Evolutionary conservation across 73 alveolate genomes (phyloP).

Genomic region (Vitrella brassicaformis): DNA sequence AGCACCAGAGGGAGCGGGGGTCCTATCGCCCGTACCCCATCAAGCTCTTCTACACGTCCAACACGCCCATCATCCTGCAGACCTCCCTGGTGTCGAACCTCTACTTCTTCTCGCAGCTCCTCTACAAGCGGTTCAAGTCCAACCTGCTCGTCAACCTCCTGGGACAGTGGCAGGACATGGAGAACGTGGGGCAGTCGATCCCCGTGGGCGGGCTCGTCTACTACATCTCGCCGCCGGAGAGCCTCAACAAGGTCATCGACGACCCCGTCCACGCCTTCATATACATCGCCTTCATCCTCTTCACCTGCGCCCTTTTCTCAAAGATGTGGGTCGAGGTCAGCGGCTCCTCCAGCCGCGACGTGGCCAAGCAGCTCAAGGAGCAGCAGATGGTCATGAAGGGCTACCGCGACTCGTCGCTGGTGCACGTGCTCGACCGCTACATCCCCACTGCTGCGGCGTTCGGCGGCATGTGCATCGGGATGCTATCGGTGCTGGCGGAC

Average conservation of each 20-base stretch:
- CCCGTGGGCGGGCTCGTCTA: constrained; percentile 93
- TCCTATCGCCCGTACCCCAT: constrained; percentile 86
- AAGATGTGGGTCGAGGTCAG: constrained; percentile 40
- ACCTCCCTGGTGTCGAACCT: constrained; percentile 97
- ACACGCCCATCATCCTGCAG: constrained; percentile 96
- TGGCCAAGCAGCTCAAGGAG: constrained; percentile 96
- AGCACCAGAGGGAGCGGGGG: constrained; percentile 63
- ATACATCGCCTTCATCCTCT: constrained; percentile 85
- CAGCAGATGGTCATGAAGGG: constrained; percentile 93
- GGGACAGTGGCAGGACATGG: constrained; percentile 86
- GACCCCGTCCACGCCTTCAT: constrained; percentile 94
- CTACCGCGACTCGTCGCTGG: constrained; percentile 71
- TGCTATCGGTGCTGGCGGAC: constrained; percentile 91
- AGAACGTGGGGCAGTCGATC: constrained; percentile 33
- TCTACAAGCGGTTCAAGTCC: constrained; percentile 89
- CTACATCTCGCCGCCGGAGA: constrained; percentile 94
- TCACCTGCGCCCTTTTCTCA: constrained; percentile 94
- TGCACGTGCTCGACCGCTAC: constrained; percentile 75
- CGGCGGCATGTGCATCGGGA: constrained; percentile 97
- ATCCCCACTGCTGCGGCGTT: constrained; percentile 99
- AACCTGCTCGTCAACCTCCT: constrained; percentile 77
- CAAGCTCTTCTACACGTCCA: constrained; percentile 95
- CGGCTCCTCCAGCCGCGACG: constrained; percentile 94
- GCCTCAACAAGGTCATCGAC: constrained; percentile 59
- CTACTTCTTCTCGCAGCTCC: constrained; percentile 94